A percentile compares a stretch with the other conserved stretches of the same genome.
These are phyloP conservation scores for Fagopyrum esculentum DNA, from an alignment of 148 eudicot species.

Conservation along the genomic window DNA sequence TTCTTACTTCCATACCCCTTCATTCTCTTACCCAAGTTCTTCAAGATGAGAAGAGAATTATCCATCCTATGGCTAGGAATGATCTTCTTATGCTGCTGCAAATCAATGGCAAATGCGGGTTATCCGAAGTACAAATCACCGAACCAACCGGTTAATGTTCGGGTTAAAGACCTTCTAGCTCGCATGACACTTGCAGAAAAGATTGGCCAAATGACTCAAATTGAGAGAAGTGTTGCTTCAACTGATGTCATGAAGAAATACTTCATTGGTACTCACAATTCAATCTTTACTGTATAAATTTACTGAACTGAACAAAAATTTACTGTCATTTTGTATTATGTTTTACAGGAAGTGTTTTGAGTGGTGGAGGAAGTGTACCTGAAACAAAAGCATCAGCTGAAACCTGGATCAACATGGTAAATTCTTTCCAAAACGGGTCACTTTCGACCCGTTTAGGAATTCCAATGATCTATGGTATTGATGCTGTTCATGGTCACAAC, in stretches of 20 bases:
- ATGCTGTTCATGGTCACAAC: slow-evolving; percentile 82
- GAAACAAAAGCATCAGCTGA: slow-evolving; percentile 48
- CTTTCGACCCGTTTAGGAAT: slow-evolving; percentile 70
- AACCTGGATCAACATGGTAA: slow-evolving; percentile 73
- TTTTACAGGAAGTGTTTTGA: slow-evolving; percentile 59
- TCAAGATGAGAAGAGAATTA: background rate
- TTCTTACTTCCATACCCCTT: background rate
- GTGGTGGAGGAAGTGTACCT: slow-evolving; percentile 88
- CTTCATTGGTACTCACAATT: slow-evolving; percentile 35
- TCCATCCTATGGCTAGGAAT: slow-evolving; percentile 5
- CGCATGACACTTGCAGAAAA: slow-evolving; percentile 67
- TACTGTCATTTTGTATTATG: background rate
- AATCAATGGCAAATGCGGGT: slow-evolving; percentile 18
- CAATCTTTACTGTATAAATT: background rate
- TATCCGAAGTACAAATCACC: slow-evolving; percentile 55
- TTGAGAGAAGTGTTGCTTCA: slow-evolving; percentile 58
- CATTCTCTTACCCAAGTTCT: background rate
- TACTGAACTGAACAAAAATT: background rate
- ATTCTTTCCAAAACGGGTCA: slow-evolving; percentile 63
- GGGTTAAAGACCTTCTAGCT: slow-evolving; percentile 49
- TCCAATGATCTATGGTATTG: slow-evolving; percentile 86
- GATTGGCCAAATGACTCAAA: slow-evolving; percentile 78
- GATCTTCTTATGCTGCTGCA: background rate
- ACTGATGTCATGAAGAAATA: slow-evolving; percentile 51
- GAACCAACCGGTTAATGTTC: slow-evolving; percentile 30